A percentile compares a stretch with the other conserved stretches of the same genome.
Evolutionary conservation across 441 rosid species (phyloP).

Genomic region (Macaranga tanarius): DNA sequence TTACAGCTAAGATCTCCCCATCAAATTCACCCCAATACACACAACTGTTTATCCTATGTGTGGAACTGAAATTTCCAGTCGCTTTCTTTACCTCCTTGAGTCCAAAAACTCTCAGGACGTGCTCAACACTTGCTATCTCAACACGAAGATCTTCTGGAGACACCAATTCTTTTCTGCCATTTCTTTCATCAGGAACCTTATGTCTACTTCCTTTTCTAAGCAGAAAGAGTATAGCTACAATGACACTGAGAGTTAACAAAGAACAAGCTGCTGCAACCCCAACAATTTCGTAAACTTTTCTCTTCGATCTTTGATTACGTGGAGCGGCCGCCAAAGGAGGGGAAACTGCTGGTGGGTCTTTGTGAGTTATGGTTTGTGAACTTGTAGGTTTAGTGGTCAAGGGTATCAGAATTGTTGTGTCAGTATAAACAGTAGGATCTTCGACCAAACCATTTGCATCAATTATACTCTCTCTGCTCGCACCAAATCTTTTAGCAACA

Average conservation of each 20-base stretch:
- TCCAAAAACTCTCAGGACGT: constrained; percentile 33
- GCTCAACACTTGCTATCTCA: constrained; percentile 46
- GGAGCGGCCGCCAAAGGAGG: constrained; percentile 17
- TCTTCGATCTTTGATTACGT: constrained; percentile 19
- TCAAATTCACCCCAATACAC: constrained; percentile 40
- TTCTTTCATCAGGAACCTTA: neutral
- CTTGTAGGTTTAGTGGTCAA: constrained; percentile 31
- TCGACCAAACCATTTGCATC: constrained; percentile 40
- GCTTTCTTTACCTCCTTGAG: constrained; percentile 38
- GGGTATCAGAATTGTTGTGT: constrained; percentile 49
- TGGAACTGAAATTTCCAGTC: constrained; percentile 38
- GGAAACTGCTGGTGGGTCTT: constrained; percentile 16
- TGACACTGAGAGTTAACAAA: constrained; percentile 25
- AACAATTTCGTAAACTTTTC: constrained; percentile 19
- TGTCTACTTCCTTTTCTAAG: constrained; percentile 23
- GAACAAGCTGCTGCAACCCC: constrained; percentile 35
- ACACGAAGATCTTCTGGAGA: constrained; percentile 35
- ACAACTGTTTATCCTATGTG: constrained; percentile 38
- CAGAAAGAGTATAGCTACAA: constrained; percentile 17
- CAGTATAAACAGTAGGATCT: constrained; percentile 25
- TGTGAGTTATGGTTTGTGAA: constrained; percentile 29
- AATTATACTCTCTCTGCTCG: constrained; percentile 23
- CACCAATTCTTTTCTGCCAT: neutral
- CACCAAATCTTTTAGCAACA: constrained; percentile 38
- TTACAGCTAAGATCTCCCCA: constrained; percentile 38